A percentile compares a stretch with the other conserved stretches of the same genome.
These are phyloP conservation scores for Ophiorrhiza pumila DNA, from an alignment of 257 asterid genomes.

Conservation along the genomic window DNA sequence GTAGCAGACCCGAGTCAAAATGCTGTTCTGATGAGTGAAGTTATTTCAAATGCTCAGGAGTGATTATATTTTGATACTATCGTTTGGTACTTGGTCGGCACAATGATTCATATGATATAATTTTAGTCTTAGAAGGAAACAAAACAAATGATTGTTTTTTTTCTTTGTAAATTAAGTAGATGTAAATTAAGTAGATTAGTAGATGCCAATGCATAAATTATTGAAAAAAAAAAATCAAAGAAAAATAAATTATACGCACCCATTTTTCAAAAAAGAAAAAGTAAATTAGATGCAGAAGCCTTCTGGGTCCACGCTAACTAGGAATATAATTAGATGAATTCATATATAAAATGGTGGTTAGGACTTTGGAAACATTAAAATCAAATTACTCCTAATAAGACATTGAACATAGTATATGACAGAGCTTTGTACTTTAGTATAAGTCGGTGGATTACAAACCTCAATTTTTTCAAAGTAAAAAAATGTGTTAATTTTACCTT, in stretches of 20 bases:
- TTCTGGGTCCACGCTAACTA: not conserved
- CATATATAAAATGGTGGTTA: not conserved
- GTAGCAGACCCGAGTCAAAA: conserved; percentile 1
- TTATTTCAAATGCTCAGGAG: not conserved
- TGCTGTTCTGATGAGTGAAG: too few relatives aligned
- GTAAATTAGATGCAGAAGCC: not conserved
- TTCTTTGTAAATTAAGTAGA: not conserved
- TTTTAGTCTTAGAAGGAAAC: not conserved
- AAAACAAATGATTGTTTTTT: not conserved
- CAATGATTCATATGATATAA: not conserved
- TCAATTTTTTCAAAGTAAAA: too few relatives aligned
- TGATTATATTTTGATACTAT: not conserved
- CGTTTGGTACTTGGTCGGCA: too few relatives aligned
- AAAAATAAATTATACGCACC: not conserved
- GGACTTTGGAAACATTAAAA: not conserved
- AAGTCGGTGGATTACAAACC: conserved; percentile 2
- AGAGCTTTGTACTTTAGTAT: not conserved
- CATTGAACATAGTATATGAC: not conserved
- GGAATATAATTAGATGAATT: not conserved
- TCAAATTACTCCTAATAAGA: not conserved
- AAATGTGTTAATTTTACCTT: too few relatives aligned
- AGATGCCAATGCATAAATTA: not conserved
- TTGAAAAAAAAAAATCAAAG: not conserved
- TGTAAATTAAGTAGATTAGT: not conserved
- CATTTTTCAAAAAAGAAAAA: not conserved